A percentile compares a stretch with the other conserved stretches of the same genome.
phyloP scores from a whole-genome alignment of 2,329 filamentous ascomycete species.

The Piedraia hortae region DNA sequence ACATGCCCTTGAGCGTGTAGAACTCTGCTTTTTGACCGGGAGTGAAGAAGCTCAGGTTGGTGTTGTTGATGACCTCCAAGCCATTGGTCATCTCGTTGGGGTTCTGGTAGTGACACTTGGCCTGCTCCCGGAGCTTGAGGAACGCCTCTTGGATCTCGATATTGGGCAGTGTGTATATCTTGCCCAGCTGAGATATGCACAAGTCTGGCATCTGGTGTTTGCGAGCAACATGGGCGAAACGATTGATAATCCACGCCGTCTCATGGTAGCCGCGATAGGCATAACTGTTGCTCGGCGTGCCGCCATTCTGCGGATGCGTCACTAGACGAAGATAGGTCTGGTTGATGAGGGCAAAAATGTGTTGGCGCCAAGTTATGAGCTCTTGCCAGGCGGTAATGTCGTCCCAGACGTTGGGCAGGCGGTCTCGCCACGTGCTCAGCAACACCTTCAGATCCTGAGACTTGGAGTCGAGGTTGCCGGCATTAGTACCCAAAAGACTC shows the following conservation, averaged over 20 bases:
- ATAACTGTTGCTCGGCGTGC: conserved; percentile 60
- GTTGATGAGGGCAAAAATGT: conserved; percentile 96
- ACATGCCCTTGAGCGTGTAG: conserved; percentile 98
- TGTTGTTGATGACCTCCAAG: conserved; percentile 96
- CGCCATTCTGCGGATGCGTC: conserved; percentile 33
- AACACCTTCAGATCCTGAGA: conserved; percentile 87
- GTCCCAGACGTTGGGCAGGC: conserved; percentile 93
- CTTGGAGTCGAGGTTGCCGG: conserved; percentile 68
- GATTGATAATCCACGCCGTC: conserved; percentile 98
- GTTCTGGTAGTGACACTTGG: conserved; percentile 96
- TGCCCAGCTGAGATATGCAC: conserved; percentile 85
- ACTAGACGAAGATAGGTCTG: conserved; percentile 68
- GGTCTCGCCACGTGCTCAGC: conserved; percentile 81
- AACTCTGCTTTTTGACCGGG: conserved; percentile 92
- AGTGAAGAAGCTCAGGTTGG: conserved; percentile 95
- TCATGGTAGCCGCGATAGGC: conserved; percentile 95
- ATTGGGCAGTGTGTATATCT: conserved; percentile 94
- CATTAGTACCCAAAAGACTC: conserved; percentile 63
- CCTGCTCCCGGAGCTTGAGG: conserved; percentile 91
- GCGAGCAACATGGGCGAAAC: conserved; percentile 87
- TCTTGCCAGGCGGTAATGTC: conserved; percentile 99
- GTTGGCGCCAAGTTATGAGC: conserved; percentile 95
- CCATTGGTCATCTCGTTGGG: conserved; percentile 73
- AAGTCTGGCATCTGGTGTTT: conserved; percentile 94
- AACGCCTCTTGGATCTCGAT: conserved; percentile 99